Evolutionary conservation across 2,329 filamentous ascomycete genomes (phyloP).

Genomic region (Colletotrichum phormii): DNA sequence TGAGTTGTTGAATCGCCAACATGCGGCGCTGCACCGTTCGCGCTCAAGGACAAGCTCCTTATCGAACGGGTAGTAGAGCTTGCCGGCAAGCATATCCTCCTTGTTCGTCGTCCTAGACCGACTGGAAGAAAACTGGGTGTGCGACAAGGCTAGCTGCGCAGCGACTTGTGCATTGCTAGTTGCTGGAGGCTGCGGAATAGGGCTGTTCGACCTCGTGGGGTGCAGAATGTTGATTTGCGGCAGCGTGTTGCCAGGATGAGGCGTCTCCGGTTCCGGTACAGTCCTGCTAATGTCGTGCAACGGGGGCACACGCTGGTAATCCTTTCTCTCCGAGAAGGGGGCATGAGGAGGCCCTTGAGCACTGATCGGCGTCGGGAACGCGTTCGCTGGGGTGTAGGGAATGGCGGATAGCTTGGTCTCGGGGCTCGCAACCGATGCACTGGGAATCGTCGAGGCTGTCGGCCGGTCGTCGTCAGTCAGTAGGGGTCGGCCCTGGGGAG

Average conservation of each 20-base stretch:
- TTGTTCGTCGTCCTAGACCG: conserved; percentile 77
- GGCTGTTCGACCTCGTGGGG: conserved; percentile 62
- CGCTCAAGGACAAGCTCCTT: conserved; percentile 84
- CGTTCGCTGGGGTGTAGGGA: conserved; percentile 64
- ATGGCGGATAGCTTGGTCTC: conserved; percentile 72
- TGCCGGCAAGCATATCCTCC: conserved; percentile 87
- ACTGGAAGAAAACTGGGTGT: conserved; percentile 59
- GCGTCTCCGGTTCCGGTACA: conserved; percentile 63
- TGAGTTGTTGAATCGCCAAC: conserved; percentile 89
- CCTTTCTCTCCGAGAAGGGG: conserved; percentile 65
- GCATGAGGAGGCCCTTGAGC: conserved; percentile 58
- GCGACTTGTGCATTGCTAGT: conserved; percentile 63
- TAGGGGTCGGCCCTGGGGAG: conserved; percentile 68
- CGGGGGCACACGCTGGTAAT: conserved; percentile 70
- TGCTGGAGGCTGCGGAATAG: conserved; percentile 49
- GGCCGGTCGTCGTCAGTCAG: conserved; percentile 68
- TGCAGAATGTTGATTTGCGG: conserved; percentile 70
- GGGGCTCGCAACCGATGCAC: conserved; percentile 67
- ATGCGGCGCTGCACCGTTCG: conserved; percentile 83
- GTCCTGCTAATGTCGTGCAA: conserved; percentile 67
- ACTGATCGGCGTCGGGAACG: conserved; percentile 73
- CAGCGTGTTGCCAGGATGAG: conserved; percentile 62
- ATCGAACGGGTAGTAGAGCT: conserved; percentile 84
- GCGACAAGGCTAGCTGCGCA: conserved; percentile 70
- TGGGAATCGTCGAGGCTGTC: conserved; percentile 70